Evolutionary conservation across 805 yeast species (phyloP), one percentile per base, ranked within the genome.

Genomic region (Candida insectalens): DNA sequence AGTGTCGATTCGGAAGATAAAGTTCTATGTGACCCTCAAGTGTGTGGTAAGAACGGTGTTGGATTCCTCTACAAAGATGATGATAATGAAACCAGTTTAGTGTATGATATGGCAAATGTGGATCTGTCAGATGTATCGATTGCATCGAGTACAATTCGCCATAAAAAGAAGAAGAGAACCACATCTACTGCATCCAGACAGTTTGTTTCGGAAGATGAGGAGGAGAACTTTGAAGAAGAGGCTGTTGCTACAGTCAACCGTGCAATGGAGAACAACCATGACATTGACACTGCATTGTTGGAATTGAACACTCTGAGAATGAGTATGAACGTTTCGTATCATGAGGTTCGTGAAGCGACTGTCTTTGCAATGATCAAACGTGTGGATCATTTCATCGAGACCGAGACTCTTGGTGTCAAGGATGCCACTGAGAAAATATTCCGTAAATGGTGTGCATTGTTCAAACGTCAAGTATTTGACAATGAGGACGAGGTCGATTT

Each of bases 271-370:
- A 80, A 88, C 50, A 83, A 85, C 55, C 98, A 92, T 57, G 94
- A 83, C 49, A 67, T 85, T 39, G 96, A 89, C 53, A 88, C 95
- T 10, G 96, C 98, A 0, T 61, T 85, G 42, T 63, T 92, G 39
- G 98, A 92, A 60, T 70, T 92, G 48, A 89, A 89, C 54, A 92
- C 98, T 0, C 67, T 92, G 50, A 72, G 97, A 60, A 89, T 92
- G 98, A 84, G 96, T 49, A 82, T 88, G 92, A 85, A 92, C 54
- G 98, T 87, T 13, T 72, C 92, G 0, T 89, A 92, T 57, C 94
- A 84, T 49, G 95, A 88, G 51, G 96, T 92, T 10, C 73, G 96
- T 52, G 58, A 63, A 20, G 94, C 95, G 4, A 84, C 95, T 1
- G 63, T 76, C 23, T 65, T 67, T 25, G 92, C 96, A 0, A 63